Conservation (phyloP, 306 rosid species). For the Crataegus laevigata region DNA sequence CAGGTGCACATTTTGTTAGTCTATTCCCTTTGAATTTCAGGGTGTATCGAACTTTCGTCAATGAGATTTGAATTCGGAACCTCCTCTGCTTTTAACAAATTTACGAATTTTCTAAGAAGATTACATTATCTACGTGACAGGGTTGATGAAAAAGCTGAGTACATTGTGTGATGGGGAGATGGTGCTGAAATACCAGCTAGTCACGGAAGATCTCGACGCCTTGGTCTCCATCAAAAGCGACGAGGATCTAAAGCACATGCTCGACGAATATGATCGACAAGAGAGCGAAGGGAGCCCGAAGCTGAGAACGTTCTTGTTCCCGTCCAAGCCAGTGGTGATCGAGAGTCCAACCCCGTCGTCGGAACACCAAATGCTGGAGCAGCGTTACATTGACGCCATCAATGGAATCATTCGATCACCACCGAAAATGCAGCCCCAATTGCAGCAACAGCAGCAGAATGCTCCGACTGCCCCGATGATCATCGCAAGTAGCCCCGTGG, state of each 20-base stretch:
- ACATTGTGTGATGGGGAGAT: slow-evolving; percentile 44
- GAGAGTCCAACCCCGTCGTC: slow-evolving; percentile 22
- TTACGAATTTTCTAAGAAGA: neutral
- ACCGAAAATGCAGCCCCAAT: neutral
- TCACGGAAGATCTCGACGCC: slow-evolving; percentile 57
- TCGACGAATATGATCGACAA: slow-evolving; percentile 55
- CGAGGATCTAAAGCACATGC: slow-evolving; percentile 75
- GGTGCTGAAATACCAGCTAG: slow-evolving; percentile 63
- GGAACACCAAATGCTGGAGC: slow-evolving; percentile 43
- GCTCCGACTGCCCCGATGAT: neutral
- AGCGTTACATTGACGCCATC: slow-evolving; percentile 68
- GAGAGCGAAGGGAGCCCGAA: slow-evolving; percentile 30
- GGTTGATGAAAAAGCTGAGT: slow-evolving; percentile 51
- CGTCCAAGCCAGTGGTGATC: slow-evolving; percentile 27
- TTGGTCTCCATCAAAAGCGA: slow-evolving; percentile 51
- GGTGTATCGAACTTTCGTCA: neutral
- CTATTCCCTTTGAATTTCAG: neutral
- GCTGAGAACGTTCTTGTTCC: slow-evolving; percentile 62
- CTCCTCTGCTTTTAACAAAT: neutral
- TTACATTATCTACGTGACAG: slow-evolving; percentile 19
- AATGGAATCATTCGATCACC: slow-evolving; percentile 44
- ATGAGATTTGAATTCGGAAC: neutral
- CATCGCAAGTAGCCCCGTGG: slow-evolving; percentile 1
- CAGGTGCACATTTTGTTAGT: neutral
- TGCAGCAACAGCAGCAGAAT: neutral